Conservation (phyloP, 2,329 filamentous ascomycete species). For the Ilyonectria mors-panacis region DNA sequence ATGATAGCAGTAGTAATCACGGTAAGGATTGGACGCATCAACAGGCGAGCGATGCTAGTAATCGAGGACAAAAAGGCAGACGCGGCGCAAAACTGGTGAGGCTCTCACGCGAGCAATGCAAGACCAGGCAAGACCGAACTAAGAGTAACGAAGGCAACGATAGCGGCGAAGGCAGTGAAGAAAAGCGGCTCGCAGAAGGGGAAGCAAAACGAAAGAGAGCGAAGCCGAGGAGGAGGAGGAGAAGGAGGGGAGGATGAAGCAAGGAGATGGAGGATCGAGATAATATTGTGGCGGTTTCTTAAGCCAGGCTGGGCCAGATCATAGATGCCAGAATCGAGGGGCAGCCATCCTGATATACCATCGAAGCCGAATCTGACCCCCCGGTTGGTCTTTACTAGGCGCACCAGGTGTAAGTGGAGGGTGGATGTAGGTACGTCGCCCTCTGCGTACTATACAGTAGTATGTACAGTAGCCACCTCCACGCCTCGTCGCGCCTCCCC, state of each 20-base stretch:
- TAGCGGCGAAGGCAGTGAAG: background rate
- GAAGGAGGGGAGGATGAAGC: background rate
- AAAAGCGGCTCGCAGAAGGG: background rate
- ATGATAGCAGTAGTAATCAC: conserved; percentile 6
- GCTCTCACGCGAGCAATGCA: background rate
- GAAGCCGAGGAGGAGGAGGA: background rate
- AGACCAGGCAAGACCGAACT: too few relatives aligned
- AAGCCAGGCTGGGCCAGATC: background rate
- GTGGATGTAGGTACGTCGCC: conserved; percentile 20
- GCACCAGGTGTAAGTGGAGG: conserved; percentile 9
- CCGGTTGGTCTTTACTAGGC: too few relatives aligned
- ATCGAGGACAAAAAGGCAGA: background rate
- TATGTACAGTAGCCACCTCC: background rate
- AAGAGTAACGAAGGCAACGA: background rate
- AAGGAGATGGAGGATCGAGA: background rate
- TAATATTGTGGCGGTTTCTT: background rate
- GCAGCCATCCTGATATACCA: conserved; percentile 20
- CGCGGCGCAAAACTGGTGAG: background rate
- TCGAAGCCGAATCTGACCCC: too few relatives aligned
- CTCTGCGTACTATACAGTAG: background rate
- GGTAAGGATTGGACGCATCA: conserved; percentile 26
- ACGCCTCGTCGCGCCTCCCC: background rate
- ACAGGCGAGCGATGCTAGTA: conserved; percentile 5
- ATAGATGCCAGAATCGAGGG: background rate
- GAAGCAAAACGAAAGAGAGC: background rate